These are phyloP conservation scores for Naumovozyma castellii DNA, from an alignment of 805 yeast genomes.

Conservation along the genomic window DNA sequence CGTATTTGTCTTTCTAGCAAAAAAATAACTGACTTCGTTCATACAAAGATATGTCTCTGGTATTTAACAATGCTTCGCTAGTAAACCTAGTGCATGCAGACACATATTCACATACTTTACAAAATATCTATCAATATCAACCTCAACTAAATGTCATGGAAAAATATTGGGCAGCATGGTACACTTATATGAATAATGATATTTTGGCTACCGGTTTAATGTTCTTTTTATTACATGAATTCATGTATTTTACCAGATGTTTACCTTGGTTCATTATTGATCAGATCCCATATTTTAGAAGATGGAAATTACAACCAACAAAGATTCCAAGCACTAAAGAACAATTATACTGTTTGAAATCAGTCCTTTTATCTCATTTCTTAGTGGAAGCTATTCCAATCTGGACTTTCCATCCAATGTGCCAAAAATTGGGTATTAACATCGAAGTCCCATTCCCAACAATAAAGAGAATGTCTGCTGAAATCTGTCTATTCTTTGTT, in stretches of 20 bases:
- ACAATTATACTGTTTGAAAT: conserved; percentile 86
- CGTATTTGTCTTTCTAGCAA: background rate
- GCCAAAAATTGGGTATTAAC: conserved; percentile 69
- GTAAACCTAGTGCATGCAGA: conserved; percentile 20
- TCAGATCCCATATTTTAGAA: conserved; percentile 72
- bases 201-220: conserved; percentile 84
- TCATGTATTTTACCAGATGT: conserved; percentile 84
- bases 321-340: conserved; percentile 72
- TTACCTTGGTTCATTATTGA: conserved; percentile 90
- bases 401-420: conserved; percentile 93
- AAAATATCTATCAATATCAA: conserved; percentile 32
- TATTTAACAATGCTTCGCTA: conserved; percentile 28
- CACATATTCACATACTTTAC: conserved; percentile 29
- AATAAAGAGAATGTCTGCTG: conserved; percentile 45
- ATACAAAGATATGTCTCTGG: conserved; percentile 23
- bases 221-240: conserved; percentile 74
- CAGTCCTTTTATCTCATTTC: conserved; percentile 78
- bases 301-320: conserved; percentile 81
- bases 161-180: conserved; percentile 82
- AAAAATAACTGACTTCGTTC: background rate
- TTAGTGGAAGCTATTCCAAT: conserved; percentile 92
- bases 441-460: conserved; percentile 81
- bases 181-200: conserved; percentile 77
- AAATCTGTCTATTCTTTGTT: conserved; percentile 69
- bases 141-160: conserved; percentile 47